Conservation (phyloP, 768 basidiomycete genomes). For the Serendipita vermifera region DNA sequence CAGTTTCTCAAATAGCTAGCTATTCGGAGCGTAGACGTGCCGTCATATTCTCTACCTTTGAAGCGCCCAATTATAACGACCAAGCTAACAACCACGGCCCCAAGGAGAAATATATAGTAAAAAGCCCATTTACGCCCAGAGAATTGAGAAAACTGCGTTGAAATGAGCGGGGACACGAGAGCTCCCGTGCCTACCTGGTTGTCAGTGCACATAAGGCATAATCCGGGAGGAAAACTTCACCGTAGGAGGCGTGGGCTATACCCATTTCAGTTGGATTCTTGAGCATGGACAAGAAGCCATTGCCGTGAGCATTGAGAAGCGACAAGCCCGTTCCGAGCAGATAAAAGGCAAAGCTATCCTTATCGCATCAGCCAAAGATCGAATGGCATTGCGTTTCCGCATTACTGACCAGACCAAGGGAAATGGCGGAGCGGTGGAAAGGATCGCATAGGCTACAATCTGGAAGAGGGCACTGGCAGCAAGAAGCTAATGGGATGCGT, state of each 20-base stretch:
- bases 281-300: conserved; percentile 6
- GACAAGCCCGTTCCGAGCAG: not conserved
- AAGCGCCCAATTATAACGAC: not conserved
- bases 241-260: not conserved
- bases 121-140: not conserved
- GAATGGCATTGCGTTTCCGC: not conserved
- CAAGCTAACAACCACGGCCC: not conserved
- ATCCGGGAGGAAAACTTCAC: not conserved
- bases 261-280: conserved; percentile 4
- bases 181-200: not conserved
- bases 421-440: not conserved
- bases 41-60: not conserved
- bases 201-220: not conserved
- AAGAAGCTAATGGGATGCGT: not conserved
- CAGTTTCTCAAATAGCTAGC: not conserved
- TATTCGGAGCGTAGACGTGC: not conserved
- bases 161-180: not conserved
- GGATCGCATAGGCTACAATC: not conserved
- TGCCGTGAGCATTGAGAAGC: not conserved
- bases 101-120: not conserved
- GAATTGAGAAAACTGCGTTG: conserved; percentile 5
- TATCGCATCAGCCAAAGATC: not conserved
- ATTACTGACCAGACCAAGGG: not conserved
- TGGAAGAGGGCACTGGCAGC: not conserved
- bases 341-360: not conserved